A percentile compares a stretch with the other conserved stretches of the same genome.
phyloP scores from a whole-genome alignment of 495 filamentous ascomycete genomes.

The Hypoxylon subgilvum region DNA sequence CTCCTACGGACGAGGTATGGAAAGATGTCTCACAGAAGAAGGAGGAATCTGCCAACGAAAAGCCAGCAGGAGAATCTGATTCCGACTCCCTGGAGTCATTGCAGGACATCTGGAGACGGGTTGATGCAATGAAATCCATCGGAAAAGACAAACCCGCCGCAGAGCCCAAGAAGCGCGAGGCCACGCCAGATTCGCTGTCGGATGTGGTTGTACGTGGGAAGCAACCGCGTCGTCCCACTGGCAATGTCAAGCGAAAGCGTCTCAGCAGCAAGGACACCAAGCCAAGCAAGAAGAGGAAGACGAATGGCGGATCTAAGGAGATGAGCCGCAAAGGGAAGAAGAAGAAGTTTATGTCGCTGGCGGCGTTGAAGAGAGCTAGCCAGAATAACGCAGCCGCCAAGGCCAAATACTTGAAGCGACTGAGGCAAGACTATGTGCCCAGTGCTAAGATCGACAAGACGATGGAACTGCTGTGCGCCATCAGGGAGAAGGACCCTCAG shows the following conservation, averaged over 20 bases:
- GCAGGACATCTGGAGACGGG: constrained; percentile 4
- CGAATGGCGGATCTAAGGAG: background rate
- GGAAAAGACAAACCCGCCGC: background rate
- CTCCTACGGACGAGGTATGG: background rate
- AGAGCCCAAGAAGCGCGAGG: constrained; percentile 5
- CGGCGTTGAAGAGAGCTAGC: constrained; percentile 68
- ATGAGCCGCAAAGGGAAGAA: constrained; percentile 49
- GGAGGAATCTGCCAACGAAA: constrained; percentile 4
- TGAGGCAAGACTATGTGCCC: constrained; percentile 67
- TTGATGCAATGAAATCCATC: background rate
- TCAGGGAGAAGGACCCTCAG: constrained; percentile 41
- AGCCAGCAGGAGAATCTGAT: constrained; percentile 9
- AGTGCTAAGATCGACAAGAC: constrained; percentile 78
- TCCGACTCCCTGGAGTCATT: constrained; percentile 12
- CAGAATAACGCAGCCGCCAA: constrained; percentile 64
- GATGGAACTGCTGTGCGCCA: constrained; percentile 64
- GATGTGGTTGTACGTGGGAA: background rate
- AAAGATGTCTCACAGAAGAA: constrained; percentile 1
- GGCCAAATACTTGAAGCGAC: constrained; percentile 60
- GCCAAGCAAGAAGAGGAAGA: constrained; percentile 37
- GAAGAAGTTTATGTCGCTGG: constrained; percentile 59
- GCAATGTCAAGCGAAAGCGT: constrained; percentile 32
- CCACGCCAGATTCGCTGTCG: constrained; percentile 1
- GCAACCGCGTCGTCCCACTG: background rate
- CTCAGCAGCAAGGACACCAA: constrained; percentile 10